Percentiles rank a stretch among this genome's conserved stretches.
Evolutionary conservation across 768 basidiomycete species (phyloP).

Genomic region (Termitomyces sp.): DNA sequence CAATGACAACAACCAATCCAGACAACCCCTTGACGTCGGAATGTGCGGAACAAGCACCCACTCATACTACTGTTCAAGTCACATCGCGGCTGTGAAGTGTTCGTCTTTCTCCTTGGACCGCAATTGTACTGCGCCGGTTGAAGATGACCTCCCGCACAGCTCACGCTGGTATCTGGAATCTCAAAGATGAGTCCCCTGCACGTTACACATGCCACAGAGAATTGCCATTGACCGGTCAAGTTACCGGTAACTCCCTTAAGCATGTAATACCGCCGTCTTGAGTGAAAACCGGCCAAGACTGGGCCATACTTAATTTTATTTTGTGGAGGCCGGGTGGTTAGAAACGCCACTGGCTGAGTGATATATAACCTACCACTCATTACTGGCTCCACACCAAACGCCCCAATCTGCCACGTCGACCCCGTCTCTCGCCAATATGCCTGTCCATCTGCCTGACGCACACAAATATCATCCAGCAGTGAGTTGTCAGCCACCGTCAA

Average conservation of each 20-base stretch:
- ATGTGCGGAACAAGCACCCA: not conserved
- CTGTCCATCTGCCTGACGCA: constrained; percentile 11
- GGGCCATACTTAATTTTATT: not conserved
- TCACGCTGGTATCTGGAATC: not conserved
- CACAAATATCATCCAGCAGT: constrained; percentile 12
- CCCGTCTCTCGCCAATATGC: not conserved
- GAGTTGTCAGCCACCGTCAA: not conserved
- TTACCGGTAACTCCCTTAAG: not conserved
- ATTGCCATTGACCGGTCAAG: not conserved
- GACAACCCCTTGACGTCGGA: not conserved
- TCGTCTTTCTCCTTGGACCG: not conserved
- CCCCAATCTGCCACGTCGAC: constrained; percentile 1
- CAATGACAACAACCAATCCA: not conserved
- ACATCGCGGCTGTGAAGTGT: not conserved
- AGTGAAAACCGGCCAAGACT: not conserved
- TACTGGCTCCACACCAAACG: not conserved
- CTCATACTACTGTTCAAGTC: not conserved
- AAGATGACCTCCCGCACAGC: not conserved
- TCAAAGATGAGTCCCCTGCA: not conserved
- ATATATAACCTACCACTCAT: not conserved
- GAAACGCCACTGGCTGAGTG: constrained; percentile 1
- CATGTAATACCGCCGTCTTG: not conserved
- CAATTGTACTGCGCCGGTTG: not conserved
- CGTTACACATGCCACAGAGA: too few species aligned
- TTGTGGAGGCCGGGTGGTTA: not conserved